phyloP scores from a whole-genome alignment of 2,329 filamentous ascomycete species.

The Phialemoniopsis sp. region DNA sequence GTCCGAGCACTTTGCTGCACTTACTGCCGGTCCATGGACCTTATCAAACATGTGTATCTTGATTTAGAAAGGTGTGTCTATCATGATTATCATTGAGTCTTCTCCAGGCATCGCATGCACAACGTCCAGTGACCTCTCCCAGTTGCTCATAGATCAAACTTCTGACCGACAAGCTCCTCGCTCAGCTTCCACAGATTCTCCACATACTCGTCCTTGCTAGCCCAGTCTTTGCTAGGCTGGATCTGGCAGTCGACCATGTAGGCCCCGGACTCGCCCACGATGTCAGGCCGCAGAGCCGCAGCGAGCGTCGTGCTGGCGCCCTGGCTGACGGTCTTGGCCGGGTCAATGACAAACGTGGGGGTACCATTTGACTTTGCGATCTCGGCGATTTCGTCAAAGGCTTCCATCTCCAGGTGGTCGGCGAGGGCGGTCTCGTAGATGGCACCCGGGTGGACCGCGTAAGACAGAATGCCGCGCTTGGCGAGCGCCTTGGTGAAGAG shows the following conservation, averaged over 20 bases:
- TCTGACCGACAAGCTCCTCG: conserved; percentile 22
- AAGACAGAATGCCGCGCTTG: conserved; percentile 8
- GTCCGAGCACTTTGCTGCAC: too few relatives aligned
- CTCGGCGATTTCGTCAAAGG: neutral
- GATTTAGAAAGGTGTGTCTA: too few relatives aligned
- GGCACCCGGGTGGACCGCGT: conserved; percentile 11
- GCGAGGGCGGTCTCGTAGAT: conserved; percentile 9
- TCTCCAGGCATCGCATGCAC: too few relatives aligned
- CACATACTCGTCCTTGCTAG: conserved; percentile 13
- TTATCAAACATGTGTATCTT: too few relatives aligned
- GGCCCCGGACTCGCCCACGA: conserved; percentile 14
- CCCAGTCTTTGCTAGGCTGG: conserved; percentile 4
- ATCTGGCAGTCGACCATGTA: conserved; percentile 25
- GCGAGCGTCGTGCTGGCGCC: conserved; percentile 24
- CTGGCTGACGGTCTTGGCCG: conserved; percentile 4
- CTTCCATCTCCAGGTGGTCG: conserved; percentile 4
- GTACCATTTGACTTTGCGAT: neutral
- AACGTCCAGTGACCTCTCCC: too few relatives aligned
- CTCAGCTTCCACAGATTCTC: conserved; percentile 36
- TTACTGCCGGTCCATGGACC: too few relatives aligned
- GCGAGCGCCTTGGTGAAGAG: conserved; percentile 16
- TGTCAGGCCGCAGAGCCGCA: conserved; percentile 29
- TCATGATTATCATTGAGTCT: too few relatives aligned
- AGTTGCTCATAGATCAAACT: too few relatives aligned
- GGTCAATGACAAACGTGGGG: neutral